phyloP scores from a whole-genome alignment of 257 asterid species.

The Solanum bulbocastanum region DNA sequence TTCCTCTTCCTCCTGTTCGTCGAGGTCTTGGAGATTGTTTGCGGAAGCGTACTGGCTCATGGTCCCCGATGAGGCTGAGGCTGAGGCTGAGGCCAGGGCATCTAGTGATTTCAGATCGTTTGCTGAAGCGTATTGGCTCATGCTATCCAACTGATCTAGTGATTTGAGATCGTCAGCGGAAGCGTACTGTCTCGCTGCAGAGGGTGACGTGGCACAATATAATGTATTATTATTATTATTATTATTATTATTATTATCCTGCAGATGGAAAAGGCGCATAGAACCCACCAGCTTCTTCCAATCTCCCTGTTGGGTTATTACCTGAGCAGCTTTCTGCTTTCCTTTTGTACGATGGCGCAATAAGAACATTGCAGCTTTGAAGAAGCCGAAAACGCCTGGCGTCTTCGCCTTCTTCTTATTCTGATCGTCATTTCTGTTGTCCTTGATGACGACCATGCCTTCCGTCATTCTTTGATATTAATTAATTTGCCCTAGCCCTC shows the following conservation, averaged over 20 bases:
- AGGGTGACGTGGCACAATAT: not conserved
- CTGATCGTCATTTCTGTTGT: not conserved
- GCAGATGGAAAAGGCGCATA: constrained; percentile 17
- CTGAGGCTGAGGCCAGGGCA: constrained; percentile 4
- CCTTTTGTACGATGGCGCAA: not conserved
- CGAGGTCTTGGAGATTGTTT: constrained; percentile 37
- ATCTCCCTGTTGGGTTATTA: not conserved
- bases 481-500: not conserved
- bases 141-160: constrained; percentile 20
- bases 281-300: constrained; percentile 16
- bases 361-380: constrained; percentile 6
- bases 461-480: not conserved
- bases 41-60: constrained; percentile 52
- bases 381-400: constrained; percentile 1
- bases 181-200: constrained; percentile 26
- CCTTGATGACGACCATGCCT: not conserved
- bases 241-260: not conserved
- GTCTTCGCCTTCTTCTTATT: not conserved
- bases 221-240: not conserved
- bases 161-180: constrained; percentile 40
- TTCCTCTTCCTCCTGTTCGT: constrained; percentile 13
- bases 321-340: not conserved
- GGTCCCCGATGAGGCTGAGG: constrained; percentile 12
- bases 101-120: constrained; percentile 38
- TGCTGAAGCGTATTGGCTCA: constrained; percentile 54